Evolutionary conservation across 2,329 filamentous ascomycete species (phyloP), one percentile per base, ranked within the genome.

Genomic region (Neurospora sp.): DNA sequence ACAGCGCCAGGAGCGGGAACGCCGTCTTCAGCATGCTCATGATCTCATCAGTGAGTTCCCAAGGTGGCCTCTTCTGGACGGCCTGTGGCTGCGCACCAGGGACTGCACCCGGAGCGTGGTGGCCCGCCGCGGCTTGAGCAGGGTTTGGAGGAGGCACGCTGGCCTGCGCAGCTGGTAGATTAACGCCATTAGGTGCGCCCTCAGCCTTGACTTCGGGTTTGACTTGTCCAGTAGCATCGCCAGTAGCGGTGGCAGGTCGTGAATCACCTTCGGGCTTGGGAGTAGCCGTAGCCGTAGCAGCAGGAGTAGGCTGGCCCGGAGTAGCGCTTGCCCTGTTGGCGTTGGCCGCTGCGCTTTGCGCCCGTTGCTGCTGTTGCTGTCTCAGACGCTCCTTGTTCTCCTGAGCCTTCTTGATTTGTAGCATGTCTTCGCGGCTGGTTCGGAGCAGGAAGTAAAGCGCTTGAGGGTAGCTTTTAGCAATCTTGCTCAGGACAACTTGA

Each of bases 11-110:
- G 19, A 99, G 86, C 33, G 96, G 96, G 84, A 98, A 99, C 0
- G 95, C 94, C 6, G 96, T 98, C 84, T 99, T 98, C 69, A 99
- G 88, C 38, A 93, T 92, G 40, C 93, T 92, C 86, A 97, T 93
- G 71, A 99, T 93, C 78, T 98, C 94, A 75, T 99, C 96, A 0
- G 93, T 95, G 75, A 96, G 90, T 78, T 99, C 96, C 96, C 96
- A 98, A 0, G 96, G 93, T 73, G 92, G 92, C 82, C 92, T 94
- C 82, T 89, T 88, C 73, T 85, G 83, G 36, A 76, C 76, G 8
- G 79, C 76, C 19, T 75, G 77, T n/a, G 73, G 69, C 67, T 79
- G 74, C 68, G 23, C 28, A 15, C 52, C 52, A 36, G 52, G 52
- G 52, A 62, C 28, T 33, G 52, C 52, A 62, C 52, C 52, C 15